Evolutionary conservation across 75 land plant species (phyloP).

Genomic region (Cupressus sempervirens): DNA sequence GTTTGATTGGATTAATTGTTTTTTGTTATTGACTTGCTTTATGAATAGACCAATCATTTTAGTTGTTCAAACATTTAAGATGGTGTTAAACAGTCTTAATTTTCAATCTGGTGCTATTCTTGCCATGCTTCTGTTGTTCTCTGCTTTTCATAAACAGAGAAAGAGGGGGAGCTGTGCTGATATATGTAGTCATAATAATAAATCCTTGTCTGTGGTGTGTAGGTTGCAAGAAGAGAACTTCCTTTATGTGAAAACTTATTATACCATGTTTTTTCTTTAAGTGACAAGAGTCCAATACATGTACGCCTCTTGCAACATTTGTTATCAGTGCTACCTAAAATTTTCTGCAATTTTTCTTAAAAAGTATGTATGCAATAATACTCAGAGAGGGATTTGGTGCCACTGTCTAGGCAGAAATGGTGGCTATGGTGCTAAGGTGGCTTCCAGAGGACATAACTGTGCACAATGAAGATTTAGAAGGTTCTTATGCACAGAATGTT

Average conservation of each 20-base stretch:
- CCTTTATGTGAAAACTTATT: slow-evolving; percentile 66
- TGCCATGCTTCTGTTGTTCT: neutral
- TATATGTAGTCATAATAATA: neutral
- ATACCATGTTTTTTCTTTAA: slow-evolving; percentile 46
- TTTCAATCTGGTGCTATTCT: neutral
- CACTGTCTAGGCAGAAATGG: slow-evolving; percentile 79
- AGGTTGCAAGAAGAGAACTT: slow-evolving; percentile 92
- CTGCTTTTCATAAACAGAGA: neutral
- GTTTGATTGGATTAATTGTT: slow-evolving; percentile 25
- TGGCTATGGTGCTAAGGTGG: slow-evolving; percentile 94
- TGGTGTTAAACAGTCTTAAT: neutral
- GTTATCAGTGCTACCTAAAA: neutral
- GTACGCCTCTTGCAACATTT: slow-evolving; percentile 29
- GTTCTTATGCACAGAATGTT: slow-evolving; percentile 24
- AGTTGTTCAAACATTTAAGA: neutral
- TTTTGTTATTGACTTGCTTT: neutral
- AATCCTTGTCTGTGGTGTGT: slow-evolving; percentile 1
- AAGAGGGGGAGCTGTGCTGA: neutral
- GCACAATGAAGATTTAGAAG: slow-evolving; percentile 99
- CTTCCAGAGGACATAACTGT: slow-evolving; percentile 99
- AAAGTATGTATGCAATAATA: neutral
- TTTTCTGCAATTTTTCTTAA: slow-evolving; percentile 7
- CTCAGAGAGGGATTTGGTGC: neutral
- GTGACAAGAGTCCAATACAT: slow-evolving; percentile 67
- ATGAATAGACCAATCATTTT: neutral